Percentiles rank a stretch among this genome's conserved stretches.
phyloP scores from a whole-genome alignment of 352 stramenopile species.

The Globisporangium radiosum region DNA sequence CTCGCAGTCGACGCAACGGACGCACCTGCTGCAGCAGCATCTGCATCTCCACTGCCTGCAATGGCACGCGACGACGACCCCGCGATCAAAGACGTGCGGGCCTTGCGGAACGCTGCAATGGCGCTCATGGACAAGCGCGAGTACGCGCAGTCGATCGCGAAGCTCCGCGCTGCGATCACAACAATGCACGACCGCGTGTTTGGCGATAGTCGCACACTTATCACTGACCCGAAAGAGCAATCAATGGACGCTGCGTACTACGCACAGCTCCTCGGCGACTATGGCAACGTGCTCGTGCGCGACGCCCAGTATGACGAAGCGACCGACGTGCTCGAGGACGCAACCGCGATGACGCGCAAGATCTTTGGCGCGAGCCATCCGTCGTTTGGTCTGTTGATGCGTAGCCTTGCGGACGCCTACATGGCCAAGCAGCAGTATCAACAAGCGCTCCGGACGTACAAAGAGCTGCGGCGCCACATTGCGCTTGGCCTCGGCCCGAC shows the following conservation, averaged over 20 bases:
- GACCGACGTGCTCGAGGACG: conserved; percentile 71
- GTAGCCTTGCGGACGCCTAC: conserved; percentile 75
- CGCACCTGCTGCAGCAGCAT: neutral
- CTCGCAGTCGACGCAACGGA: conserved; percentile 10
- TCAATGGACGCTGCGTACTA: conserved; percentile 71
- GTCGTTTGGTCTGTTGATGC: conserved; percentile 64
- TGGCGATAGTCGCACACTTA: conserved; percentile 28
- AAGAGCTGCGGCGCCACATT: conserved; percentile 62
- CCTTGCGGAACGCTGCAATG: conserved; percentile 69
- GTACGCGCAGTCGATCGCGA: conserved; percentile 44
- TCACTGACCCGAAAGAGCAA: conserved; percentile 51
- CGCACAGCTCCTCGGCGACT: conserved; percentile 75
- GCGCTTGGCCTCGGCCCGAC: conserved; percentile 51
- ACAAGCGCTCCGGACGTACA: conserved; percentile 65
- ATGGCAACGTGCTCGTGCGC: conserved; percentile 66
- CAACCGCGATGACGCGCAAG: conserved; percentile 60
- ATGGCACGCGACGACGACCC: conserved; percentile 31
- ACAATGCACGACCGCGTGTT: conserved; percentile 70
- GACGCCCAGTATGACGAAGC: conserved; percentile 71
- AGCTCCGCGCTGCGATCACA: conserved; percentile 60
- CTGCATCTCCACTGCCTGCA: conserved; percentile 3
- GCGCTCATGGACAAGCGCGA: conserved; percentile 59
- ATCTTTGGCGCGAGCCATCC: conserved; percentile 79
- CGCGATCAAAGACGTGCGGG: conserved; percentile 53
- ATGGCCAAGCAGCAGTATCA: conserved; percentile 69